Evolutionary conservation across 192 early-diverging fungal genomes (phyloP).

Genomic region (Anaeromyces robustus): DNA sequence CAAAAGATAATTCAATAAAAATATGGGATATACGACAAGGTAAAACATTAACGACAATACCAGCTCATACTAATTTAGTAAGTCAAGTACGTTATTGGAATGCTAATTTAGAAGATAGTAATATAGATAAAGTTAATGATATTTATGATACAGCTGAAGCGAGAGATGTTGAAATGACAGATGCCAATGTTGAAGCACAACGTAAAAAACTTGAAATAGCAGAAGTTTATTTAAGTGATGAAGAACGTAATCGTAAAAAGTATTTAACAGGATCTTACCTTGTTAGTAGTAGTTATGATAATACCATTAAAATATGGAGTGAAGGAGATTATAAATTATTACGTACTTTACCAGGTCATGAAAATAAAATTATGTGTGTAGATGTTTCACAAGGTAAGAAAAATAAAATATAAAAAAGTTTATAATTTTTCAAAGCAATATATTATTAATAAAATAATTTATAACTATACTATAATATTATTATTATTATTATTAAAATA

Average conservation of each 20-base stretch:
- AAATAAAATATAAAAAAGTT: neutral
- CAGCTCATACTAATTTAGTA: slow-evolving; percentile 82
- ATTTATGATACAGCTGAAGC: slow-evolving; percentile 5
- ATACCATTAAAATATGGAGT: slow-evolving; percentile 81
- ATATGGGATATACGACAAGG: slow-evolving; percentile 83
- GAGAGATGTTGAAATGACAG: neutral
- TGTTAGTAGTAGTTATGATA: slow-evolving; percentile 71
- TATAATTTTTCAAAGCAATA: too few relatives aligned
- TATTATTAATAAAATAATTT: too few relatives aligned
- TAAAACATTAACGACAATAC: slow-evolving; percentile 61
- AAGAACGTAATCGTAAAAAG: slow-evolving; percentile 16
- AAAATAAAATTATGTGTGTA: slow-evolving; percentile 75
- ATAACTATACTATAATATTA: neutral
- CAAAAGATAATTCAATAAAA: slow-evolving; percentile 77
- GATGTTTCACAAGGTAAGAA: slow-evolving; percentile 51
- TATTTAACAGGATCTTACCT: slow-evolving; percentile 57
- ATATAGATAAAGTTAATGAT: slow-evolving; percentile 16
- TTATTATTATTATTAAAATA: slow-evolving; percentile 6
- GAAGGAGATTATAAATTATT: slow-evolving; percentile 86
- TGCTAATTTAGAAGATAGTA: slow-evolving; percentile 8
- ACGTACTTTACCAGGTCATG: slow-evolving; percentile 71
- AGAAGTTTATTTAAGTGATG: slow-evolving; percentile 4
- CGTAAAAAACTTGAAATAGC: neutral
- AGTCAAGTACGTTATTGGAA: slow-evolving; percentile 54
- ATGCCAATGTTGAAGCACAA: too few relatives aligned